These are phyloP conservation scores for Aleurites moluccanus DNA, from an alignment of 441 rosid genomes.

Conservation along the genomic window DNA sequence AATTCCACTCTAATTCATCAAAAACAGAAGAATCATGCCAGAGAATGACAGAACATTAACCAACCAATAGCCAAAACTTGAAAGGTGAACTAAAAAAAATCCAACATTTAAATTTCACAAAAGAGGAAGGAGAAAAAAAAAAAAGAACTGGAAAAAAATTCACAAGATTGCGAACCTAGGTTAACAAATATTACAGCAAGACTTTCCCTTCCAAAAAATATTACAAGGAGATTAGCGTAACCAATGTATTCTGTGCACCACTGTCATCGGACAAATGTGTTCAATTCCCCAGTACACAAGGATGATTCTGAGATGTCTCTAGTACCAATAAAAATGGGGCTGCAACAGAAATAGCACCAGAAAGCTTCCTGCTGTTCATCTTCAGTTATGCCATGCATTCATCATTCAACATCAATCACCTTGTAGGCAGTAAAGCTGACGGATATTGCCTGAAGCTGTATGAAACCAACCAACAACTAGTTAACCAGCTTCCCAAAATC, in stretches of 20 bases:
- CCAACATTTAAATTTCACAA: slow-evolving; percentile 15
- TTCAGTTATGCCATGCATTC: slow-evolving; percentile 4
- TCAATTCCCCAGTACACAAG: slow-evolving; percentile 27
- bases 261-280: slow-evolving; percentile 29
- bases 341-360: slow-evolving; percentile 29
- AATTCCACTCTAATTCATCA: background rate
- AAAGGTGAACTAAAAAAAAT: background rate
- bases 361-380: slow-evolving; percentile 30
- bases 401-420: slow-evolving; percentile 48
- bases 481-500: background rate
- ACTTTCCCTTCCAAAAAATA: slow-evolving; percentile 29
- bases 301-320: slow-evolving; percentile 36
- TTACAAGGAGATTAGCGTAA: slow-evolving; percentile 44
- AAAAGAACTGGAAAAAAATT: slow-evolving; percentile 19
- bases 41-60: slow-evolving; percentile 1
- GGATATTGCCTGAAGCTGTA: slow-evolving; percentile 93
- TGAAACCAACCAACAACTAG: background rate
- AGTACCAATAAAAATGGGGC: slow-evolving; percentile 24
- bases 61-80: slow-evolving; percentile 9
- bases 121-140: background rate
- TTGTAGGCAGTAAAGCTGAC: slow-evolving; percentile 97
- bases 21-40: background rate
- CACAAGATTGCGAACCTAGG: slow-evolving; percentile 32
- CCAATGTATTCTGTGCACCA: slow-evolving; percentile 41
- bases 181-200: slow-evolving; percentile 35